phyloP scores from a whole-genome alignment of 1,284 basidiomycete species.

The Thecaphora frezii region DNA sequence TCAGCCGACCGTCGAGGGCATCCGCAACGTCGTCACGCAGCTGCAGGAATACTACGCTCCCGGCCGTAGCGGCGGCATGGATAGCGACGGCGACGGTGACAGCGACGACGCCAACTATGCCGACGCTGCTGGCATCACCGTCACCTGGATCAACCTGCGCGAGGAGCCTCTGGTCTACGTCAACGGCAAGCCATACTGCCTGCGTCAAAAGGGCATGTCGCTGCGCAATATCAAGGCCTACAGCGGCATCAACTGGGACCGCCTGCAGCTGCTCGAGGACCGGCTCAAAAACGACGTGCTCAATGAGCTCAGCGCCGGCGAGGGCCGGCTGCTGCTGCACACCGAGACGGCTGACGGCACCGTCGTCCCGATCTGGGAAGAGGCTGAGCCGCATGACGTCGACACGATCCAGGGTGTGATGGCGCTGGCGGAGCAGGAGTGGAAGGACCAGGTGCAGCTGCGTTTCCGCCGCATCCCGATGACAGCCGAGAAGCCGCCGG shows the following conservation, averaged over 20 bases:
- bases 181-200: slow-evolving; percentile 69
- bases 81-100: slow-evolving; percentile 11
- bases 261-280: slow-evolving; percentile 68
- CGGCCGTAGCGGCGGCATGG: slow-evolving; percentile 59
- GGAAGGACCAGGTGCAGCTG: slow-evolving; percentile 65
- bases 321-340: slow-evolving; percentile 84
- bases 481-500: slow-evolving; percentile 67
- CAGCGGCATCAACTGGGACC: slow-evolving; percentile 53
- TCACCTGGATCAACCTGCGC: slow-evolving; percentile 89
- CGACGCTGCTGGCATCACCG: slow-evolving; percentile 50
- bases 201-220: slow-evolving; percentile 59
- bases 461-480: slow-evolving; percentile 85
- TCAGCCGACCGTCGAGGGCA: slow-evolving; percentile 88
- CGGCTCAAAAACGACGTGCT: slow-evolving; percentile 87
- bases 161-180: slow-evolving; percentile 90
- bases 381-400: slow-evolving; percentile 75
- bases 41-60: slow-evolving; percentile 37
- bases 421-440: slow-evolving; percentile 58
- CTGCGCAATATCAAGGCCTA: slow-evolving; percentile 55
- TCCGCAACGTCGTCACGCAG: slow-evolving; percentile 74
- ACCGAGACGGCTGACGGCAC: slow-evolving; percentile 84
- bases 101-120: slow-evolving; percentile 15
- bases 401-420: slow-evolving; percentile 88
- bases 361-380: slow-evolving; percentile 94
- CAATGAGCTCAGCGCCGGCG: slow-evolving; percentile 77